phyloP scores from a whole-genome alignment of 768 basidiomycete genomes.

The Filobasidium floriforme region DNA sequence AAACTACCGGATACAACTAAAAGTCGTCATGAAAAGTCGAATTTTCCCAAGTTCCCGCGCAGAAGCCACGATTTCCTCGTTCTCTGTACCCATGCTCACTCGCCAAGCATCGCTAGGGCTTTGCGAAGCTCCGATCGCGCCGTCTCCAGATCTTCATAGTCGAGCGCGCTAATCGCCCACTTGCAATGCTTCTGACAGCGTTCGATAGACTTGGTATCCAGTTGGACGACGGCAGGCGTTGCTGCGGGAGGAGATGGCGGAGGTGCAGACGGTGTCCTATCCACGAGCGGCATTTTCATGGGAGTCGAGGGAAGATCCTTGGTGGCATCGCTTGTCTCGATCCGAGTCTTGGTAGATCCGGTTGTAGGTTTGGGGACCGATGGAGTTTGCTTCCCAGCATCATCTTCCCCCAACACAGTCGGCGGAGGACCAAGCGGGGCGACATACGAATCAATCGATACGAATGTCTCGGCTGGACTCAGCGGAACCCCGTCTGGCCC shows the following conservation, averaged over 20 bases:
- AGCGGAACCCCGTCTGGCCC: slow-evolving; percentile 44
- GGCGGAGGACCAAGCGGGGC: slow-evolving; percentile 38
- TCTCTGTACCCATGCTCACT: slow-evolving; percentile 1
- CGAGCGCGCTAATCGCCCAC: slow-evolving; percentile 88
- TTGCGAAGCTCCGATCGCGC: slow-evolving; percentile 72
- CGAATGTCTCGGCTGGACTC: slow-evolving; percentile 34
- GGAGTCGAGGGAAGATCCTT: slow-evolving; percentile 26
- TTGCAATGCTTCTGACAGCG: slow-evolving; percentile 83
- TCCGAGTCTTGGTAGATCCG: not conserved
- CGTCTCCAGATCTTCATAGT: slow-evolving; percentile 86
- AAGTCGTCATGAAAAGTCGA: too few relatives aligned
- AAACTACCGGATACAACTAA: too few relatives aligned
- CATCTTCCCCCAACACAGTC: slow-evolving; percentile 23
- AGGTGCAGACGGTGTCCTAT: slow-evolving; percentile 14
- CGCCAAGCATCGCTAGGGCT: slow-evolving; percentile 54
- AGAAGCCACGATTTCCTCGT: not conserved
- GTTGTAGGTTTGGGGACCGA: not conserved
- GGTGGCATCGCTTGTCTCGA: not conserved
- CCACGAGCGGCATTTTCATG: slow-evolving; percentile 8
- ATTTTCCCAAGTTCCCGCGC: too few relatives aligned
- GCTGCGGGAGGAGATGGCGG: not conserved
- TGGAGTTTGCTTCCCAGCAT: not conserved
- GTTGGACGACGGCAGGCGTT: slow-evolving; percentile 2
- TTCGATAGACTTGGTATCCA: slow-evolving; percentile 53
- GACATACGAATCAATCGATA: slow-evolving; percentile 29